phyloP scores from a whole-genome alignment of 441 rosid genomes.

The Geranium incanum region DNA sequence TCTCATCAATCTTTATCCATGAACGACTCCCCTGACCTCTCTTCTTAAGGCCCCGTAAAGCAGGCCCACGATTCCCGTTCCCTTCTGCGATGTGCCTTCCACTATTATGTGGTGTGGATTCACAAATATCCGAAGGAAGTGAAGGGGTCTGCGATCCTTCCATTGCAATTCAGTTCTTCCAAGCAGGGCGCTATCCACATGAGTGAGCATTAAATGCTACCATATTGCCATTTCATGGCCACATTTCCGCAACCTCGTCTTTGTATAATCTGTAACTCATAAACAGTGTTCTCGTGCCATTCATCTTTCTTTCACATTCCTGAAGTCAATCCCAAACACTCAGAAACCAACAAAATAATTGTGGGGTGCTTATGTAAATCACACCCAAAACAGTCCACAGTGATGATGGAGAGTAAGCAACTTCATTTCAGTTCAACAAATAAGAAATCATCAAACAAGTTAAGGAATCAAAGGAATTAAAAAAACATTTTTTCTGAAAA shows the following conservation, averaged over 20 bases:
- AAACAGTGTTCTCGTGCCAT: not conserved
- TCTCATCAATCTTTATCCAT: conserved; percentile 77
- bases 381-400: not conserved
- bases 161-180: conserved; percentile 31
- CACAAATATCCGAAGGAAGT: conserved; percentile 27
- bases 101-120: conserved; percentile 26
- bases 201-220: conserved; percentile 21
- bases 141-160: conserved; percentile 35
- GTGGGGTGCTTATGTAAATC: no score
- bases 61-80: conserved; percentile 26
- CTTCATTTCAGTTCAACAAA: not conserved
- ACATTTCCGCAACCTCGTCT: conserved; percentile 14
- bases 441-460: not conserved
- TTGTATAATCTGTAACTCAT: conserved; percentile 8
- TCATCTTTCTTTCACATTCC: conserved; percentile 25
- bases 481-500: not conserved
- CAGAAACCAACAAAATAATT: no score
- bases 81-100: conserved; percentile 31
- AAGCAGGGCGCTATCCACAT: conserved; percentile 18
- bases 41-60: conserved; percentile 55
- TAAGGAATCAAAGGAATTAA: not conserved
- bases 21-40: conserved; percentile 88
- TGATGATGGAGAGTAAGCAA: not conserved
- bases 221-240: conserved; percentile 9
- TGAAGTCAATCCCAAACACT: conserved; percentile 20